A percentile compares a stretch with the other conserved stretches of the same genome.
Evolutionary conservation across 768 basidiomycete genomes (phyloP).

Genomic region (Pisolithus orientalis): DNA sequence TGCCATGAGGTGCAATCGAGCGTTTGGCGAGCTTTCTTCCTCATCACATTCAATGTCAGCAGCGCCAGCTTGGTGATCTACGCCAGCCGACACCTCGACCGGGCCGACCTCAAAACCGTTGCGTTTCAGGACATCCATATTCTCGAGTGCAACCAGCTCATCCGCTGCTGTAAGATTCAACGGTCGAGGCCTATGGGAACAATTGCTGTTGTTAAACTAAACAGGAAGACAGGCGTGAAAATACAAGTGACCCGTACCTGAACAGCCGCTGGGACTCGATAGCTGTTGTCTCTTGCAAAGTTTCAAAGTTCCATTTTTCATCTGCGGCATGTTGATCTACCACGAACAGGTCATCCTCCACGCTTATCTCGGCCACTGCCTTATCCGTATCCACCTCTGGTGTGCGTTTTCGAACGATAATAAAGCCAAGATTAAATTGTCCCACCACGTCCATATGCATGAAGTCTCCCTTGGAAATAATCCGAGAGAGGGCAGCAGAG

Average conservation of each 20-base stretch:
- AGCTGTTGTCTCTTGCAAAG: slow-evolving; percentile 80
- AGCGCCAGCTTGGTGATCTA: slow-evolving; percentile 1
- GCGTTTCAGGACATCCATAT: slow-evolving; percentile 69
- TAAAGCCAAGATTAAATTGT: slow-evolving; percentile 96
- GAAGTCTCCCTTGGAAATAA: slow-evolving; percentile 87
- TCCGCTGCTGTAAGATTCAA: slow-evolving; percentile 87
- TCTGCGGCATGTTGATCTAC: slow-evolving; percentile 97
- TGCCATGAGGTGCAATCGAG: slow-evolving; percentile 60
- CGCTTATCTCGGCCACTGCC: not conserved
- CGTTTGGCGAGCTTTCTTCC: slow-evolving; percentile 2
- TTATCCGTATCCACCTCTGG: not conserved
- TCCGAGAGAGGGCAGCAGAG: slow-evolving; percentile 65
- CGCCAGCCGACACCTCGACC: slow-evolving; percentile 31
- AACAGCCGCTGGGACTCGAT: slow-evolving; percentile 85
- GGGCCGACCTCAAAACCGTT: slow-evolving; percentile 88
- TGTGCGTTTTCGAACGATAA: slow-evolving; percentile 66
- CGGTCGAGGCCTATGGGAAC: slow-evolving; percentile 53
- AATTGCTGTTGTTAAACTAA: not conserved
- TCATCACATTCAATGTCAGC: slow-evolving; percentile 20
- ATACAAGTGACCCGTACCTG: slow-evolving; percentile 42
- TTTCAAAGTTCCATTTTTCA: slow-evolving; percentile 99
- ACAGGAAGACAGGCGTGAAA: not conserved
- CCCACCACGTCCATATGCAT: slow-evolving; percentile 77
- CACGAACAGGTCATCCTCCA: slow-evolving; percentile 88
- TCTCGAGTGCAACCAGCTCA: slow-evolving; percentile 82